Base-by-base conservation (phyloP, 805 yeast genomes). In the Candida vaughaniae region DNA sequence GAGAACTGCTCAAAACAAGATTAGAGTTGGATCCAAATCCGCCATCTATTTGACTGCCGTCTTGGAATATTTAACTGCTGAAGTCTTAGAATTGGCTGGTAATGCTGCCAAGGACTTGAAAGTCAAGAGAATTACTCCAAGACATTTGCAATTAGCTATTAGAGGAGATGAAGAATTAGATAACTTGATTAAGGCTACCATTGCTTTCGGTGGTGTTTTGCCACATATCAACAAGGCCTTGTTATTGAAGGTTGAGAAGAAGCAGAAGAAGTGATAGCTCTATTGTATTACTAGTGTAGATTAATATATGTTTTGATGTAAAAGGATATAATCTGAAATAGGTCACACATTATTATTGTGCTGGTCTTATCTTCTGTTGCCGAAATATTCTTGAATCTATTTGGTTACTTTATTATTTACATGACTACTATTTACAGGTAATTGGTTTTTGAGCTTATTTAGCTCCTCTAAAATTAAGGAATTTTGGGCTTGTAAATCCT, bases 111-210 rank as follows among this genome's bases (percentile, higher is more conserved):
- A 91, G 65, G 97, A 91, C 59, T 75, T 88, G 62, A 86, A 87
- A 64, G 93, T 88, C 52, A 89, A 90, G 70, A 88, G 98, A 82
- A 90, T 90, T 62, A 89, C 96, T 14, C 98, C 98, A 57, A 86
- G 98, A 71, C 98, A 90, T 66, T 75, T 90, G 58, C 96, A 90
- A 67, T 77, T 90, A 57, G 98, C 98, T 45, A 90, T 90, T 58
- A 87, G 98, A 73, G 96, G 96, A 61, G 98, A 91, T 66, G 98
- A 91, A 66, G 98, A 91, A 69, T 80, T 91, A 65, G 96, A 90
- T 72, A 82, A 88, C 48, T 77, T 91, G 59, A 85, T 91, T 59
- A 83, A 87, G 68, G 95, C 96, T 41, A 91, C 97, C 42, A 91
- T 91, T 61, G 96, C 97, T 27, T 88, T 83, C 53, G 98, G 98